Conservation (phyloP, 2,329 filamentous ascomycete genomes). For the Cercospora sojina region DNA sequence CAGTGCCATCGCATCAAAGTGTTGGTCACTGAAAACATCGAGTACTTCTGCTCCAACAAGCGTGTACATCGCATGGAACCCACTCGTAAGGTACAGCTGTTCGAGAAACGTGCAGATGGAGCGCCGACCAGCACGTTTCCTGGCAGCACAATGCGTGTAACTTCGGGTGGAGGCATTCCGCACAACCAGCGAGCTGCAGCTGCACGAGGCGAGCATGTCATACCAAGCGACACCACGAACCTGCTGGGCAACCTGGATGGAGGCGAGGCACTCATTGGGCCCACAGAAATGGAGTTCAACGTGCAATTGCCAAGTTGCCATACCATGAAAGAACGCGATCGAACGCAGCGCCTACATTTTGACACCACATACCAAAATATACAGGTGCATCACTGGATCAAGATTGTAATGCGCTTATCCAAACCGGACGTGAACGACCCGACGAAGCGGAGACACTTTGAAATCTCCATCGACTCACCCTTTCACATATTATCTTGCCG, state of each 20-base stretch:
- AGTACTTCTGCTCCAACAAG: slow-evolving; percentile 86
- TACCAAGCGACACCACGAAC: slow-evolving; percentile 61
- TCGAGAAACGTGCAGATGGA: slow-evolving; percentile 83
- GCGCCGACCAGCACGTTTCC: slow-evolving; percentile 70
- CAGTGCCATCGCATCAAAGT: slow-evolving; percentile 92
- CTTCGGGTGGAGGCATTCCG: slow-evolving; percentile 77
- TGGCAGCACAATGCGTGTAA: slow-evolving; percentile 71
- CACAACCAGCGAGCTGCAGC: slow-evolving; percentile 59
- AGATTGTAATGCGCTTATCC: slow-evolving; percentile 92
- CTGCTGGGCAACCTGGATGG: slow-evolving; percentile 75
- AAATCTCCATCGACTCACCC: slow-evolving; percentile 94
- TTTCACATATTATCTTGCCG: slow-evolving; percentile 92
- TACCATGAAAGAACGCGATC: slow-evolving; percentile 73
- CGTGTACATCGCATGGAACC: slow-evolving; percentile 82
- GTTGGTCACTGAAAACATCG: slow-evolving; percentile 83
- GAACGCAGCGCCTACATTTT: slow-evolving; percentile 68
- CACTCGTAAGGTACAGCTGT: slow-evolving; percentile 77
- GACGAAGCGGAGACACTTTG: slow-evolving; percentile 79
- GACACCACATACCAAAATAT: slow-evolving; percentile 94
- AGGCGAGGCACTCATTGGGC: slow-evolving; percentile 73
- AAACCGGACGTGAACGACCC: slow-evolving; percentile 77
- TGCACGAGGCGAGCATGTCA: slow-evolving; percentile 56
- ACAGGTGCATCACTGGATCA: slow-evolving; percentile 94
- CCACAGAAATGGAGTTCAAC: slow-evolving; percentile 92
- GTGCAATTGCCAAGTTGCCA: slow-evolving; percentile 88